A percentile compares a stretch with the other conserved stretches of the same genome.
Conservation (phyloP, 495 filamentous ascomycete genomes). For the Neurospora sp. region DNA sequence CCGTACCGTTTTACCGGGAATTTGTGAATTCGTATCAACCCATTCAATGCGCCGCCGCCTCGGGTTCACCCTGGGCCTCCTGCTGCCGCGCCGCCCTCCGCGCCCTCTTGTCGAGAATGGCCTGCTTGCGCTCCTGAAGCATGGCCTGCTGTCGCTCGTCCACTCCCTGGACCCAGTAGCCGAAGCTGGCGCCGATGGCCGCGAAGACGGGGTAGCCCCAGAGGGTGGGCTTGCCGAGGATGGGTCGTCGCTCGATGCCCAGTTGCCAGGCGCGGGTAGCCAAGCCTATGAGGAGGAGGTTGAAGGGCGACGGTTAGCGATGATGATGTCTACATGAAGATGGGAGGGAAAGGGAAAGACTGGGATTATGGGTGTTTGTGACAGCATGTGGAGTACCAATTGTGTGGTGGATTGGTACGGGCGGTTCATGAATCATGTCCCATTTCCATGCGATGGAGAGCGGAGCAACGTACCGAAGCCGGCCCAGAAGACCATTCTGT, state of each 20-base stretch:
- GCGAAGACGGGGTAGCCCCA: conserved; percentile 92
- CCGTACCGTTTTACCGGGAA: background rate
- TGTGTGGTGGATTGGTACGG: background rate
- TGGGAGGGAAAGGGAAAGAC: background rate
- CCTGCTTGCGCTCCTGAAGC: conserved; percentile 62
- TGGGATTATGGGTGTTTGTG: background rate
- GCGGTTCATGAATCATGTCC: background rate
- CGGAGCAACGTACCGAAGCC: conserved; percentile 70
- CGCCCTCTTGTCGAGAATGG: conserved; percentile 79
- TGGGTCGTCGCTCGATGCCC: conserved; percentile 95
- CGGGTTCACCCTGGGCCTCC: conserved; percentile 13
- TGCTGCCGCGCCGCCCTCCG: conserved; percentile 55
- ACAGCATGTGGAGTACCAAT: background rate
- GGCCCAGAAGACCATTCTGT: conserved; percentile 88
- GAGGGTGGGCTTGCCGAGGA: conserved; percentile 65
- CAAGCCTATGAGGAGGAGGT: conserved; percentile 48
- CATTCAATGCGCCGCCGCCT: conserved; percentile 12
- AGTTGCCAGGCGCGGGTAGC: conserved; percentile 90
- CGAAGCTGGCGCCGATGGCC: conserved; percentile 75
- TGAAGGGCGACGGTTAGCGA: background rate
- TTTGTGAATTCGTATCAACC: background rate
- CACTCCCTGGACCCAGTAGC: conserved; percentile 89
- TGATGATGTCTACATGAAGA: background rate
- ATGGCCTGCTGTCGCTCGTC: conserved; percentile 66
- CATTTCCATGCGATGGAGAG: conserved; percentile 2